Evolutionary conservation across 2,329 filamentous ascomycete species (phyloP), one percentile per base, ranked within the genome.

Genomic region (Albifimbria verrucaria): DNA sequence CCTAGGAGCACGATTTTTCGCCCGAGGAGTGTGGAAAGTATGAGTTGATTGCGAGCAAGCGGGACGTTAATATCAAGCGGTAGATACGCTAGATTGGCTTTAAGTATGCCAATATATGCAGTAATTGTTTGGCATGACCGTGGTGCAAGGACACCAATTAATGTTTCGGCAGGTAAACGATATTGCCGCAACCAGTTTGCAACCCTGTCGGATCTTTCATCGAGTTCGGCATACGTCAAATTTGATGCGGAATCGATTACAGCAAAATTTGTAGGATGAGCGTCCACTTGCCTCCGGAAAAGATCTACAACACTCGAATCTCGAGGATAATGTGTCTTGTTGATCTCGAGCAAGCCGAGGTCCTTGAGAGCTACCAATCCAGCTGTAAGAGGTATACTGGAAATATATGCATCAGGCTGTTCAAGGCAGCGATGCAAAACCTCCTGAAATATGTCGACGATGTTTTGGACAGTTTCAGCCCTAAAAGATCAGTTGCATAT

Each of bases 91-190:
- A 56, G 39, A 20, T 23, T 51, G 2, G 57, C 53, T n/a, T 59
- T 59, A 21, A 59, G 43, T 47, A 57, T 52, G n/a, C 55, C 55
- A 10, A 57, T 24, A 41, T 54, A 52, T 9, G 55, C 53, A 6
- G 53, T 32, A 17, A 55, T 41, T 11, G 53, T 56, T 24, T 55
- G 36, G 17, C 57, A 57, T 9, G 53, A 57, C 2, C 58, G 55
- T 11, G 32, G 43, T 4, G 57, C 49, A 12, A 54, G 39, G 18
- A 59, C 49, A 7, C 53, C 53, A 1, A 59, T 51, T 2, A 56
- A 25, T 3, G 43, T 54, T 39, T 56, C 57, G 11, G 55, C 12
- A 15, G 44, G 11, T 21, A 55, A 17, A 17, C 25, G 7, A 7
- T 25, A 39, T 2, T 22, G 10, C 7, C 12, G 4, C 4, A 58